Base-by-base conservation (phyloP, 2,329 filamentous ascomycete genomes). In the Whalleya microplaca region DNA sequence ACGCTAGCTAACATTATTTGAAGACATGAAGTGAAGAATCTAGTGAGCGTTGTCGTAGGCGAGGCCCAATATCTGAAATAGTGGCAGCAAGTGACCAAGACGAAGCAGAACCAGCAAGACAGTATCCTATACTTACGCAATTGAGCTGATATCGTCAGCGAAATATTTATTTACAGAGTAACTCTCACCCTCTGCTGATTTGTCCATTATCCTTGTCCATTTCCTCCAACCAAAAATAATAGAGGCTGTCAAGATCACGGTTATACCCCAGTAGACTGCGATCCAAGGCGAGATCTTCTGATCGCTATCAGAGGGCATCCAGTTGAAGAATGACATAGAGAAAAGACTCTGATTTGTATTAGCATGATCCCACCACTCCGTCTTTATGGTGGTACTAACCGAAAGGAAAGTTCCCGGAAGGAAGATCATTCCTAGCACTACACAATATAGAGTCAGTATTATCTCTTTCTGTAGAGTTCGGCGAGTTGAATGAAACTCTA, bases 381-480 rank as follows among this genome's bases (percentile, higher is more conserved):
- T 4, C 23, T 59, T 61, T 67, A 5, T 20, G 19, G 2, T 1
- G 23, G 9, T 27, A 51, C 64, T 58, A 45, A 67, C 65, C 2
- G 64, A 64, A 2, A 68, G 52, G 45, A 66, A 67, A 1, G 64
- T 67, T 1, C 57, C 64, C 0, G 66, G 62, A 2, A 68, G 55
- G 23, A 68, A 66, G 2, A 66, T 55, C 65, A 63, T 65, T 2
- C 65, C 65, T 9, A 62, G 44, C 21, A 53, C n/a, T n/a, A 46
- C 7, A 51, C 27, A 2, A 62, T 62, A 16, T 48, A 54, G n/a
- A 53, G 50, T n/a, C n/a, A n/a, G n/a, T n/a, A n/a, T n/a, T n/a
- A n/a, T 9, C n/a, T 43, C 7, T 43, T 18, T 61, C 23, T 5
- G 27, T 16, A 1, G 58, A 54, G 3, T 58, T 61, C 8, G 47